These are phyloP conservation scores for Ascochyta viciae-villosae DNA, from an alignment of 2,329 filamentous ascomycete species.

Conservation along the genomic window DNA sequence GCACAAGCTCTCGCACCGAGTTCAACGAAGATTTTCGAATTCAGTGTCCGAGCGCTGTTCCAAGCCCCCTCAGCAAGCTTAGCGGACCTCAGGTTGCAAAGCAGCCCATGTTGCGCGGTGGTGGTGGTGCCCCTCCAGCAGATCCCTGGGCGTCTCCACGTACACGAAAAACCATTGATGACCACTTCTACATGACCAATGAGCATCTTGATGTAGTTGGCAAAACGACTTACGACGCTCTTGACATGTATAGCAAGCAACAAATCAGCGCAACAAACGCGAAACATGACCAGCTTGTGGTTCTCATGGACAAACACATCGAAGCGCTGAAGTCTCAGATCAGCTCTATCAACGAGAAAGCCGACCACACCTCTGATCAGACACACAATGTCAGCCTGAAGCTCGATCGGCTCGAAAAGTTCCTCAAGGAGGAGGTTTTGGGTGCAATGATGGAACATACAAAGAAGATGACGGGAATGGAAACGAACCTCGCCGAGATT, in stretches of 20 bases:
- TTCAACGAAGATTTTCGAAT: constrained; percentile 29
- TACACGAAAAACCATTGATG: constrained; percentile 26
- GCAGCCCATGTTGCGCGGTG: constrained; percentile 7
- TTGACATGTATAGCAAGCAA: constrained; percentile 25
- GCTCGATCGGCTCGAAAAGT: constrained; percentile 35
- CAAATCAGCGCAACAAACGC: constrained; percentile 13
- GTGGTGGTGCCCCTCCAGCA: background rate
- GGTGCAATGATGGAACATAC: constrained; percentile 32
- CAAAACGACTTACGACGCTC: constrained; percentile 36
- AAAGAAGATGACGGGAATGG: constrained; percentile 33
- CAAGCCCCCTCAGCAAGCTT: constrained; percentile 38
- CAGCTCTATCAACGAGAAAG: constrained; percentile 30
- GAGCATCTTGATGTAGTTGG: constrained; percentile 46
- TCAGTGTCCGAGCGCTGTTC: constrained; percentile 39
- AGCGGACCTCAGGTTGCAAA: constrained; percentile 11
- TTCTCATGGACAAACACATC: constrained; percentile 29
- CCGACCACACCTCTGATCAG: constrained; percentile 27
- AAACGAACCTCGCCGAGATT: constrained; percentile 35
- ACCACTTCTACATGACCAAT: constrained; percentile 48
- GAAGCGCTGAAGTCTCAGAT: constrained; percentile 38
- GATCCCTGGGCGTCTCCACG: constrained; percentile 3
- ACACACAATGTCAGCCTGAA: constrained; percentile 30
- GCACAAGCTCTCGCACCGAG: constrained; percentile 25
- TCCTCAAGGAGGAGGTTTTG: constrained; percentile 37
- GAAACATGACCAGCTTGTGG: constrained; percentile 32